Percentiles rank a stretch among this genome's conserved stretches.
These are phyloP conservation scores for Fagus crenata DNA, from an alignment of 306 rosid genomes.

Conservation along the genomic window DNA sequence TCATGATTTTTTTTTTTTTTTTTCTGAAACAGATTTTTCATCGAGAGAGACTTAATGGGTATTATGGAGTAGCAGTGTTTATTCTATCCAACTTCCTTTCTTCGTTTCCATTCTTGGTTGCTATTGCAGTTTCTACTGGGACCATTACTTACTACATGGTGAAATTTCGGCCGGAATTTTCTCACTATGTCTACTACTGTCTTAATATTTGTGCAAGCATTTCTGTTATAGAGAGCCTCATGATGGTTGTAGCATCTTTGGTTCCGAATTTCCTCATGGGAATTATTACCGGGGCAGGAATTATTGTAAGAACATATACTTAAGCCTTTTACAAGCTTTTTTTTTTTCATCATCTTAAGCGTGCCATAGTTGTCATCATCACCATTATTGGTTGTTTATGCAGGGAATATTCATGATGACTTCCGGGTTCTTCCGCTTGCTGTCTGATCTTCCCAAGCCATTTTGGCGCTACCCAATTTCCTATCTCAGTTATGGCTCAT, in stretches of 20 bases:
- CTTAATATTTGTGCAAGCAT: slow-evolving; percentile 70
- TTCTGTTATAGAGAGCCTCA: slow-evolving; percentile 89
- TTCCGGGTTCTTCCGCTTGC: slow-evolving; percentile 64
- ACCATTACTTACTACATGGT: slow-evolving; percentile 82
- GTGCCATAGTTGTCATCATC: slow-evolving; percentile 10
- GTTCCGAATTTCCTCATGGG: slow-evolving; percentile 99
- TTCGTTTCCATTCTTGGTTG: slow-evolving; percentile 88
- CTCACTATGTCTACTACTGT: slow-evolving; percentile 62
- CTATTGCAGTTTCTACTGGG: slow-evolving; percentile 55
- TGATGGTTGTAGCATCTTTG: slow-evolving; percentile 97
- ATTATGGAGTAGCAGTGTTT: slow-evolving; percentile 86
- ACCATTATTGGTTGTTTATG: slow-evolving; percentile 23
- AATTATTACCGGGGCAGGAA: slow-evolving; percentile 87
- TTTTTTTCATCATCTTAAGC: neutral
- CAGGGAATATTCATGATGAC: slow-evolving; percentile 99
- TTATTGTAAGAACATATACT: slow-evolving; percentile 64
- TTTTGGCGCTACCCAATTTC: slow-evolving; percentile 75
- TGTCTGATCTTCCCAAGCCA: slow-evolving; percentile 64
- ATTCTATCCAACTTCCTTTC: slow-evolving; percentile 82
- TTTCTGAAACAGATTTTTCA: slow-evolving; percentile 66
- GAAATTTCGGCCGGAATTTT: slow-evolving; percentile 66
- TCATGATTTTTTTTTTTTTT: slow-evolving; percentile 13
- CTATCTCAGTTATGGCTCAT: slow-evolving; percentile 56
- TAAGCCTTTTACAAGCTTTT: neutral
- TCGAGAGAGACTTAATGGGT: slow-evolving; percentile 80